A percentile compares a stretch with the other conserved stretches of the same genome.
Evolutionary conservation across 768 basidiomycete species (phyloP).

Genomic region (Lanmaoa rubissima): DNA sequence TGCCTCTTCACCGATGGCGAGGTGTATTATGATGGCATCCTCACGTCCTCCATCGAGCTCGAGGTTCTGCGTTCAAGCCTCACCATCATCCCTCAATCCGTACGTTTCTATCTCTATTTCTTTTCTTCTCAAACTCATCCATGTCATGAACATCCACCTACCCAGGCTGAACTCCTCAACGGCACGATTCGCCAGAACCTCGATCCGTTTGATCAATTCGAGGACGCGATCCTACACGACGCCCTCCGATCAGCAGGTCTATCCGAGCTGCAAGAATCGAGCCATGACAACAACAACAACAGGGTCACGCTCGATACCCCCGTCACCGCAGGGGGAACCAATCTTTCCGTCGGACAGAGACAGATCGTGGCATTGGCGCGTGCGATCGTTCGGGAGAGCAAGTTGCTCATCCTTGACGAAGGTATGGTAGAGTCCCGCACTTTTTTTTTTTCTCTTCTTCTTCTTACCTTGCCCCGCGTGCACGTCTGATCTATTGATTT

Average conservation of each 20-base stretch:
- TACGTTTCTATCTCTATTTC: neutral
- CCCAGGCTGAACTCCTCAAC: constrained; percentile 38
- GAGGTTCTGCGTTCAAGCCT: constrained; percentile 55
- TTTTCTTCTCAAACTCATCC: neutral
- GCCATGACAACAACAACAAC: constrained; percentile 17
- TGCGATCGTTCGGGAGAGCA: constrained; percentile 42
- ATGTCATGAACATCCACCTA: neutral
- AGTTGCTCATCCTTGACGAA: constrained; percentile 47
- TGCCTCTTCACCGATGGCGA: constrained; percentile 48
- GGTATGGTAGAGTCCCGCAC: constrained; percentile 5
- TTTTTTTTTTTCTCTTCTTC: no score
- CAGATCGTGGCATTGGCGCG: constrained; percentile 45
- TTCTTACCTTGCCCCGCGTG: no score
- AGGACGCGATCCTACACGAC: constrained; percentile 41
- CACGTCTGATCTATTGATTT: neutral
- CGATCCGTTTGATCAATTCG: constrained; percentile 49
- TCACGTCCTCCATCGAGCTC: constrained; percentile 49
- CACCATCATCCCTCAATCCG: constrained; percentile 53
- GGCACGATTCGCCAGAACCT: constrained; percentile 48
- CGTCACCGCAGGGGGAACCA: constrained; percentile 37
- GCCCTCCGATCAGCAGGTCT: constrained; percentile 42
- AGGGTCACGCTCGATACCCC: constrained; percentile 43
- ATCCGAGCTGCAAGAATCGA: constrained; percentile 24
- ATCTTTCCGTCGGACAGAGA: constrained; percentile 45
- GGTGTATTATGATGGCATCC: constrained; percentile 54